Evolutionary conservation across 495 filamentous ascomycete species (phyloP).

Genomic region (Elasticomyces elasticus): DNA sequence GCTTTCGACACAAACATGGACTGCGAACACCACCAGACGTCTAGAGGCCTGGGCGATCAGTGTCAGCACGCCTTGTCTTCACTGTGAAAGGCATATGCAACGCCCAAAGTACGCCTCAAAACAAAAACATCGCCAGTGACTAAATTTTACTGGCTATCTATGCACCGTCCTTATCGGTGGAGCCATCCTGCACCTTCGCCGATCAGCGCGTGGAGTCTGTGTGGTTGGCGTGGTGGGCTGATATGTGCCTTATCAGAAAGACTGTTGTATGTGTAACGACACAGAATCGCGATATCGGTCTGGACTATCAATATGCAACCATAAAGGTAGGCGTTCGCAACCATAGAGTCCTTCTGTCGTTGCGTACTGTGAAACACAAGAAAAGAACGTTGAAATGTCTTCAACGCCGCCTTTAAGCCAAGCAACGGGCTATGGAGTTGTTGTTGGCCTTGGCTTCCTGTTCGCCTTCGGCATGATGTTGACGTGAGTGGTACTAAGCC

Average conservation of each 20-base stretch:
- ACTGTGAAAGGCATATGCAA: no score
- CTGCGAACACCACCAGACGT: no score
- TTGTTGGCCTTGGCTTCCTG: slow-evolving; percentile 31
- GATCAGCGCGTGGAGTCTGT: background rate
- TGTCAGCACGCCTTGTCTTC: no score
- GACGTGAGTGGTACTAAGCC: background rate
- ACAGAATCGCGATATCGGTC: background rate
- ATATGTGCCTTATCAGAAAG: background rate
- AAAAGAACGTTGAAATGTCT: slow-evolving; percentile 3
- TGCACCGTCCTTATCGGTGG: slow-evolving; percentile 1
- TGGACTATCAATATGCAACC: background rate
- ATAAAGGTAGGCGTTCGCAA: background rate
- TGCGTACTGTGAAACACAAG: background rate
- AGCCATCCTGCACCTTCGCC: background rate
- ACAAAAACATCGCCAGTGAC: background rate
- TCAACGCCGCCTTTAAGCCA: slow-evolving; percentile 15
- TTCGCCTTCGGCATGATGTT: slow-evolving; percentile 26
- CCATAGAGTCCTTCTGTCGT: background rate
- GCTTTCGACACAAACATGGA: no score
- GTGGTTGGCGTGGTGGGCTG: no score
- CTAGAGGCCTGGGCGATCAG: no score
- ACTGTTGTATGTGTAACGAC: background rate
- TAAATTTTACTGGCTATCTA: background rate
- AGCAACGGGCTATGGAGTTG: slow-evolving; percentile 30
- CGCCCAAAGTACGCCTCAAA: background rate